Base-by-base conservation (phyloP, 2,329 filamentous ascomycete genomes). In the Ambrosiella xylebori region DNA sequence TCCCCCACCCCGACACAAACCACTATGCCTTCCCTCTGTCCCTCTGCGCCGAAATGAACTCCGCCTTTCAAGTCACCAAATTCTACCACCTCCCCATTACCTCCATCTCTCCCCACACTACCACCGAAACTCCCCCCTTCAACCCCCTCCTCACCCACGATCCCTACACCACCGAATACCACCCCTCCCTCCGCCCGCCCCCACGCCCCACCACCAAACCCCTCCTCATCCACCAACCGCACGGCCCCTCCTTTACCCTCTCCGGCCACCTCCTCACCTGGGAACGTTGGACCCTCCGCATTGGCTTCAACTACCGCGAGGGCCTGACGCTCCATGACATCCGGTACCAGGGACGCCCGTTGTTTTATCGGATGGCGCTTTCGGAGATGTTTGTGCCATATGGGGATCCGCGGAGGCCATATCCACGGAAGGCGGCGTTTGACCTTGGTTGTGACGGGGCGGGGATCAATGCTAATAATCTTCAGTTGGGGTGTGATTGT, bases 301-400 rank as follows among this genome's bases (percentile, higher is more conserved):
- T 88, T 3, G 77, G 77, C 5, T 87, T 85, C 71, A 86, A 85
- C 71, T 76, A 78, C 38, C 74, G 84, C 2, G 85, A 88, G 66
- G 84, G 84, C 38, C 76, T 80, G 11, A 81, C 83, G 1, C 72
- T 88, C 0, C 82, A 87, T 63, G 80, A 88, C 63, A 69, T 88
- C 5, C 74, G 75, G 57, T 87, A 84, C 61, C 81, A 84, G 62
- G 79, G 77, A 8, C 74, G 82, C 35, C 79, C 75, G 56, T 70
- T 87, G n/a, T 78, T 87, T 68, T 83, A 88, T 69, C 75, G 84
- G 1, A 67, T 87, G 17, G 78, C 77, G 39, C 71, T 87, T 40
- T 78, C 77, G 57, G 84, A 87, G 65, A 87, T 87, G 84, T 77
- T 79, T 13, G 81, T 85, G 0, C 81, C 81, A 0, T 87, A 86